Evolutionary conservation across 768 basidiomycete genomes (phyloP), one percentile per base, ranked within the genome.

Genomic region (Hydnum rufescens): DNA sequence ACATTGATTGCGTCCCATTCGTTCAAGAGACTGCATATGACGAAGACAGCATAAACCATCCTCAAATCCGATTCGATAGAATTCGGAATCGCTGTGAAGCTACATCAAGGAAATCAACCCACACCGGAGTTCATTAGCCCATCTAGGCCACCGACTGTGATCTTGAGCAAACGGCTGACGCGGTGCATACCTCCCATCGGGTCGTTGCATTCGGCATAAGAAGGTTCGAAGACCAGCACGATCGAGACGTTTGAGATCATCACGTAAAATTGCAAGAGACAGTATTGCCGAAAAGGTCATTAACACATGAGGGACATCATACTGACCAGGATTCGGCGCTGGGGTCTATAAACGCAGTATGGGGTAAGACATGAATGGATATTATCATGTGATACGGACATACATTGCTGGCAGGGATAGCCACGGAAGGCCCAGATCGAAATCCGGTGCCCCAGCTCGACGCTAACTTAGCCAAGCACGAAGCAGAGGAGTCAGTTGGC

Each of bases 261-360:
- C 93, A n/a, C 83, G 74, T 25, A 99, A 71, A 56, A 95, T 80
- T 0, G 82, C 76, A 6, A 99, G 78, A 0, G 76, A 74, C 3
- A 95, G 66, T 6, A 99, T 63, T 0, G 90, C 87, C 1, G 89
- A 87, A 60, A 97, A 99, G 4, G 92, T 90, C 74, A 89, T 85
- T 52, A 95, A 87, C 16, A 96, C 68, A 63, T 96, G 82, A 0
- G 86, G 83, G 18, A 74, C 71, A 57, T 82, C 74, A 60, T 77
- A 75, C 13, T 13, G 44, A 39, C 32, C 72, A 66, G 68, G 57
- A 52, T 39, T 39, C 13, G 22, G 13, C 22, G 36, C 13, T 13
- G 13, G 36, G 36, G 13, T 39, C 36, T 39, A n/a, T n/a, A n/a
- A n/a, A n/a, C n/a, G 36, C 36, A 39, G 36, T 39, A 39, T 22